Evolutionary conservation across 345 rosid genomes (phyloP), one percentile per base, ranked within the genome.

Genomic region (Reutealis trisperma): DNA sequence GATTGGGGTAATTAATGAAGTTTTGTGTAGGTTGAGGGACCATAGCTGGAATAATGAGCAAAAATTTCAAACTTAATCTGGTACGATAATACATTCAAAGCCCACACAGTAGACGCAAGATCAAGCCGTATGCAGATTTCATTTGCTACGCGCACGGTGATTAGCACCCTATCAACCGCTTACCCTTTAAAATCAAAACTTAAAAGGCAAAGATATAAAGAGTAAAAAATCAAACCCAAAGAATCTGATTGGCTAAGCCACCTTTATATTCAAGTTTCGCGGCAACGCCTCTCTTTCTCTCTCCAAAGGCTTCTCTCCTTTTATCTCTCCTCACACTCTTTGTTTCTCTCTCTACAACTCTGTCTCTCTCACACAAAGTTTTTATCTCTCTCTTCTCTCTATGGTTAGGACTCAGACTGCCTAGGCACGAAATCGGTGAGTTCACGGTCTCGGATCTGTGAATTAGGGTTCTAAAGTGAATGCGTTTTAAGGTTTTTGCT

Each of bases 191-290:
- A 61, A 47, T 47, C 18, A 19, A 42, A 42, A 75, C 19, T 18
- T 10, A 72, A 14, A 78, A 73, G 21, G 58, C 47, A 67, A 66
- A 64, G 10, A 75, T 54, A 44, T 44, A 72, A 63, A 67, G 8
- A 19, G n/a, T 34, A 37, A 22, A 42, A 55, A 68, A 27, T 9
- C 55, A 61, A 73, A 49, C 22, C 21, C 34, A 57, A 62, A 74
- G 51, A 68, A 51, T 21, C 49, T 61, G 52, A 86, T 84, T 87
- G 88, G 90, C 10, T 66, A 54, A 58, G 37, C 47, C 21, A 76
- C 82, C 86, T 71, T 83, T 85, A 63, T 87, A 85, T 92, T 92
- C 93, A 92, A 92, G 97, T 92, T 92, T 92, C 94, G 93, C 94
- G 97, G 97, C 92, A 92, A 90, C 82, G 70, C 79, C 78, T 44